A percentile compares a stretch with the other conserved stretches of the same genome.
Conservation (phyloP, 2,329 filamentous ascomycete species). For the Hypoxylon sp. region DNA sequence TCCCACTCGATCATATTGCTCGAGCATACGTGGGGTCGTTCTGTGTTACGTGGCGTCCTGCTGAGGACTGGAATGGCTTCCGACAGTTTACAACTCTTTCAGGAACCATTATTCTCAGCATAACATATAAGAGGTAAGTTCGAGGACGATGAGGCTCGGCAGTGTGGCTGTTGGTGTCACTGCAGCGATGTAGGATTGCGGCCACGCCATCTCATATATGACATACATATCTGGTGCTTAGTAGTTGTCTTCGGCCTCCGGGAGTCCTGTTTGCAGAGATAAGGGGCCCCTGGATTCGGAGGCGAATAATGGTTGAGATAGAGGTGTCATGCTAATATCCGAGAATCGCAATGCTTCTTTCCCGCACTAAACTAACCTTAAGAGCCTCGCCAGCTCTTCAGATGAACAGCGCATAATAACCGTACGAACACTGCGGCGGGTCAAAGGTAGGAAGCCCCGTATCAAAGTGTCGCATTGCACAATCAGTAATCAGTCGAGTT, state of each 20-base stretch:
- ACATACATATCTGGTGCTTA: constrained; percentile 4
- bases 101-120: constrained; percentile 28
- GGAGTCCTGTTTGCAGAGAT: not conserved
- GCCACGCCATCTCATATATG: constrained; percentile 9
- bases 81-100: constrained; percentile 30
- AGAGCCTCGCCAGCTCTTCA: not conserved
- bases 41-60: constrained; percentile 4
- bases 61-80: constrained; percentile 13
- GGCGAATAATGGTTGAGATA: not conserved
- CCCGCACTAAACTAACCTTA: not conserved
- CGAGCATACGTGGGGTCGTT: constrained; percentile 13
- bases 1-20: not conserved
- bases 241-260: not conserved
- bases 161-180: constrained; percentile 29
- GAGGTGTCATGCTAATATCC: not conserved
- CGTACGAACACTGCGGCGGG: too few species aligned
- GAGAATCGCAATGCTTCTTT: not conserved
- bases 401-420: too few species aligned
- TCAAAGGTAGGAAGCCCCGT: too few species aligned
- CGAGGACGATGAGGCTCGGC: constrained; percentile 24
- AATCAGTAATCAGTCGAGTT: too few species aligned
- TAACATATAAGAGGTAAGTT: not conserved
- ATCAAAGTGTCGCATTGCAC: too few species aligned
- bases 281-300: too few species aligned
- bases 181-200: constrained; percentile 1